Conservation (phyloP, 208 protist genomes). For the Novymonas esmeraldas region DNA sequence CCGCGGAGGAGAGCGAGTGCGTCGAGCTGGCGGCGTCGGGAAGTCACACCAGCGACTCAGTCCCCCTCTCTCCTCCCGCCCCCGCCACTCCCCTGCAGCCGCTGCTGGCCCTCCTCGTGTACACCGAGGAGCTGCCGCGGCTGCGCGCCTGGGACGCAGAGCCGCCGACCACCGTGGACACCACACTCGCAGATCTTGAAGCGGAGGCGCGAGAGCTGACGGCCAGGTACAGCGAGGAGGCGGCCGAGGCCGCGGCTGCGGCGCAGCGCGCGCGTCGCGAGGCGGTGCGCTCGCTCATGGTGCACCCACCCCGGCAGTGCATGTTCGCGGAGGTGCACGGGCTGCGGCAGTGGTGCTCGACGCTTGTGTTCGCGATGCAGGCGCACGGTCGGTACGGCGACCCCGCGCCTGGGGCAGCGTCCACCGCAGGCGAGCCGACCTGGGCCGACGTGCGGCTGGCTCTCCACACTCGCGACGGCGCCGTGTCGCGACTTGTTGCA, state of each 20-base stretch:
- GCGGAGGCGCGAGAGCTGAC: not conserved
- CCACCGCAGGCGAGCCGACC: constrained; percentile 13
- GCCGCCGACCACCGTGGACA: constrained; percentile 9
- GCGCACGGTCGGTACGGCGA: not conserved
- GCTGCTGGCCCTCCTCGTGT: not conserved
- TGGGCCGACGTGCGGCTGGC: constrained; percentile 29
- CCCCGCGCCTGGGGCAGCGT: not conserved
- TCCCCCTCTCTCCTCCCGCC: not conserved
- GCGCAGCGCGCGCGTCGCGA: constrained; percentile 4
- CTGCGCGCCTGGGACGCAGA: constrained; percentile 19
- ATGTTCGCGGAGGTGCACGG: constrained; percentile 23
- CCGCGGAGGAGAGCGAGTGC: too few species aligned
- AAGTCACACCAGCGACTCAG: not conserved
- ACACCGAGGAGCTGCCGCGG: constrained; percentile 1
- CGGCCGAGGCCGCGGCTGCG: constrained; percentile 4
- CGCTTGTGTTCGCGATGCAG: constrained; percentile 8
- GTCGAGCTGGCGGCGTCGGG: not conserved
- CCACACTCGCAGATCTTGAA: not conserved
- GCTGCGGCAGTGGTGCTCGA: constrained; percentile 12
- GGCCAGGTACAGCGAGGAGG: constrained; percentile 12
- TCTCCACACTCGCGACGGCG: constrained; percentile 20
- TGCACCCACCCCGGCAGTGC: constrained; percentile 29
- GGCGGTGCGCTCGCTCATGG: constrained; percentile 11
- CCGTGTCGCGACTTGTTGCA: constrained; percentile 17
- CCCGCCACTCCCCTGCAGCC: not conserved